Base-by-base conservation (phyloP, 2,329 filamentous ascomycete genomes). In the Hawksworthiomyces lignivorus region DNA sequence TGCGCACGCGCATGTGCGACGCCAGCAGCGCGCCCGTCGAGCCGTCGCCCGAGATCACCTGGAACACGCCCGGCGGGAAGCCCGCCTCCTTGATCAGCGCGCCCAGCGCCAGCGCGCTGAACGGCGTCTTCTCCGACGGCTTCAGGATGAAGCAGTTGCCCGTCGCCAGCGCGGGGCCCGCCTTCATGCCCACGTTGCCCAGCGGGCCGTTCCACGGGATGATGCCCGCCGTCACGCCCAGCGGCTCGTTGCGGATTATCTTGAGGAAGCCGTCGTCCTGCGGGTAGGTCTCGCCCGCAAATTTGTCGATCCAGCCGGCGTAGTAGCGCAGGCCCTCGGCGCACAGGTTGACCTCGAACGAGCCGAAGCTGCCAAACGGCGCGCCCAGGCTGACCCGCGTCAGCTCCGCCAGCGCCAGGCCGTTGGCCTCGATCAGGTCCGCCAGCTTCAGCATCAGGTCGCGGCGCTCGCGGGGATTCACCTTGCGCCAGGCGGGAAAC, bases 401-500 rank as follows among this genome's bases (percentile, higher is more conserved):
- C 19, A 71, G 55, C 31, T 61, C 56, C 0, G 62, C 57, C 3
- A 69, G 52, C 4, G 48, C 50, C n/a, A 54, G 45, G 15, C 54
- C 50, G 47, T 67, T 56, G 36, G 57, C 48, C 31, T 67, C 62
- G 26, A 70, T 52, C 7, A 72, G 52, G 36, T 60, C 57, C 3
- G 68, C 69, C n/a, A 73, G 54, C 43, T 63, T 66, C 36, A 62
- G 49, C 51, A 73, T 52, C 11, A 65, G 61, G 22, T 60, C 58
- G 29, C 61, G 57, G 44, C 87, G 84, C 53, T 78, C 76, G 48
- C 84, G 71, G 14, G 83, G 71, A 3, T 86, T 77, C n/a, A 82
- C 89, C 45, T 75, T 69, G 4, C 86, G 87, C 87, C 87, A 94
- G 22, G 71, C 64, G 5, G 75, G 72, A 59, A 94, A 94, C 2